Evolutionary conservation across 345 rosid genomes (phyloP), one percentile per base, ranked within the genome.

Genomic region (Lepidium didymum): DNA sequence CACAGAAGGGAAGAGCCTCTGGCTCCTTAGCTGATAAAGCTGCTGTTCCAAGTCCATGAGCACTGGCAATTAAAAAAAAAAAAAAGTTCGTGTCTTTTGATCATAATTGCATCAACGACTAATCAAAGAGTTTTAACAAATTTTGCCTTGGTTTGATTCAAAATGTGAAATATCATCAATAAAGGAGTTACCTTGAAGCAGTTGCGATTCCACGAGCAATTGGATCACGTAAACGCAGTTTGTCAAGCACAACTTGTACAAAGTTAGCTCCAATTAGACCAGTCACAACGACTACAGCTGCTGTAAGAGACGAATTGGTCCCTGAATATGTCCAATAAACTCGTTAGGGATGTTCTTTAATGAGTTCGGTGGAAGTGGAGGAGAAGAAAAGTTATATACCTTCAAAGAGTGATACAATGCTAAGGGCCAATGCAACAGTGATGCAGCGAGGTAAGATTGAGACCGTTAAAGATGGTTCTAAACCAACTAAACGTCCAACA

Each of bases 11-110:
- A 46, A 90, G 97, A 40, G 98, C 98, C 62, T 85, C 98, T 4
- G 97, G 98, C 69, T 93, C 98, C 81, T 88, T 93, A 4, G 96
- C 97, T 5, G 98, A 88, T 77, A 93, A 76, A 40, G 98, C 97
- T 42, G 96, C 98, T 68, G 97, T 93, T 80, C 97, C 98, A 78
- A 93, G 83, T 75, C 98, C 97, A 76, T 93, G 98, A 54, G 98
- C 97, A 84, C 98, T 93, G 79, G 1, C 70, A 33, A 77, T 56
- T 3, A 27, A 5, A 56, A 31, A 40, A 51, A 43, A 0, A 34
- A 21, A 0, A 53, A 52, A 45, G 11, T 8, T 53, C 12, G 57
- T 3, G 33, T 50, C 21, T 41, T 57, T 66, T 21, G 27, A 58
- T 58, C 27, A 8, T 44, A 4, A 16, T 18, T 8, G 15, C 16